Evolutionary conservation across 148 eudicot species (phyloP), one percentile per base, ranked within the genome.

Genomic region (Drosera capensis): DNA sequence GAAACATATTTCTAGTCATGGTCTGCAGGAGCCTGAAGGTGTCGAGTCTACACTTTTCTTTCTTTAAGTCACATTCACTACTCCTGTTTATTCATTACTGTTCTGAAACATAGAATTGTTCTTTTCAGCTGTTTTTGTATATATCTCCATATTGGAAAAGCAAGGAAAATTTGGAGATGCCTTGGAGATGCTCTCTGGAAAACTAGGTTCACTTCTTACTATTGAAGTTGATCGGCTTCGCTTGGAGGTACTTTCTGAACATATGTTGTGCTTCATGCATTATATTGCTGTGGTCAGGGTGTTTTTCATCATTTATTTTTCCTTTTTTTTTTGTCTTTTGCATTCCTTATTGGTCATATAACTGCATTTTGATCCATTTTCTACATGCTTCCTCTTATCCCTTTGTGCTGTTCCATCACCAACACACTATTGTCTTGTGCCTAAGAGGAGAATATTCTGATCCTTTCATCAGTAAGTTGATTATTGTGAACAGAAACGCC

Each of bases 21-120:
- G 93, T 60, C 70, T 90, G 71, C 95, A 90, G 57, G 97, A 90
- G 62, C 95, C 97, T 20, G 97, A 84, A 84, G 96, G 96, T 88
- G 37, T 52, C 25, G 16, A n/a, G n/a, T 37, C 19, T 41, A 9
- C 7, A 20, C 18, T 38, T 16, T 39, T 16, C 19, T 23, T 45
- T 26, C 40, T 39, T 14, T 40, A 13, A 24, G 19, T 44, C 34
- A 22, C 12, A 20, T 15, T 17, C 20, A 2, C 34, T 55, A 23
- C 56, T 15, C 28, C 15, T 61, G 23, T 43, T 7, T 13, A 14
- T 48, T 3, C 40, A 25, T 17, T 39, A 40, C 23, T 12, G 16
- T 62, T 53, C 55, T 72, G 19, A 12, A 22, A 23, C 31, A 64
- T 49, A 23, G n/a, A n/a, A n/a, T n/a, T 44, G 17, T 38, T 14